Conservation (phyloP, 2,329 filamentous ascomycete genomes). For the Macrophomina phaseolina region DNA sequence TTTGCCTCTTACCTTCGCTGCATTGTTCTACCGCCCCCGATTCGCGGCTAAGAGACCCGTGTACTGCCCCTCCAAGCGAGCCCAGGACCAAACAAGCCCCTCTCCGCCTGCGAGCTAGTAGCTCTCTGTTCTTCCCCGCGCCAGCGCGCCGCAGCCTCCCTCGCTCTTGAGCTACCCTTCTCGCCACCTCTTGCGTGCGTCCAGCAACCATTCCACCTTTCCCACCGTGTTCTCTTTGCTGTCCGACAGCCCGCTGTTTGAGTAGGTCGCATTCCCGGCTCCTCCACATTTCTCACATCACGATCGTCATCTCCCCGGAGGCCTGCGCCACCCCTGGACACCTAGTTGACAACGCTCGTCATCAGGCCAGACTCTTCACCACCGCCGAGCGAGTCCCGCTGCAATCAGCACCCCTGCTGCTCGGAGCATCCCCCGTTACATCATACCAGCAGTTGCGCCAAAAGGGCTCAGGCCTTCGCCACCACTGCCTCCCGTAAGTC, state of each 20-base stretch:
- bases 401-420: background rate
- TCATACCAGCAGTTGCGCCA: no score
- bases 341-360: slow-evolving; percentile 6
- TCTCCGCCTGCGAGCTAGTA: slow-evolving; percentile 3
- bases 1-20: no score
- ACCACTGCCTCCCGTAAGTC: no score
- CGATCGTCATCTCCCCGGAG: slow-evolving; percentile 8
- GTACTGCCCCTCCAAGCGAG: slow-evolving; percentile 9
- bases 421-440: background rate
- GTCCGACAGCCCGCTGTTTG: background rate
- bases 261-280: slow-evolving; percentile 4
- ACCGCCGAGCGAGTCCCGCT: slow-evolving; percentile 7
- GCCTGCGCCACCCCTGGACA: slow-evolving; percentile 4
- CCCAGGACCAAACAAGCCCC: slow-evolving; percentile 8
- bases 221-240: background rate
- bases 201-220: background rate
- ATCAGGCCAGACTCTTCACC: background rate
- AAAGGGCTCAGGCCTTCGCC: no score
- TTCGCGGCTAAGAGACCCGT: background rate
- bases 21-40: background rate
- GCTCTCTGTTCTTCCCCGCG: slow-evolving; percentile 3
- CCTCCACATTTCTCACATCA: slow-evolving; percentile 21
- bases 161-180: background rate
- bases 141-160: background rate
- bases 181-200: slow-evolving; percentile 11